Base-by-base conservation (phyloP, 129 eudicot species). In the Glebionis coronaria region DNA sequence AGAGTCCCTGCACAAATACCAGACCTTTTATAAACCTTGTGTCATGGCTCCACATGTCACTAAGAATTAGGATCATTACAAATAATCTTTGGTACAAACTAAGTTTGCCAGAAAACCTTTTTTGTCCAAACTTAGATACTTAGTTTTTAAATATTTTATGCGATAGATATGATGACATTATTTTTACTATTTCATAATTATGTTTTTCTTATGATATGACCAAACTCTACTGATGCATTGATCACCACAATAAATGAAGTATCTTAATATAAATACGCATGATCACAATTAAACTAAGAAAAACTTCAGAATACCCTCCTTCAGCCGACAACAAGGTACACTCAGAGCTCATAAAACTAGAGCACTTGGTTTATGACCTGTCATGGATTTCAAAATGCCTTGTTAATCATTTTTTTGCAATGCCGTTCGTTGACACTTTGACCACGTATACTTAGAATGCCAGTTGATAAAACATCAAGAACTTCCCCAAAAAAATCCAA, bases 401-500 rank as follows among this genome's bases (percentile, higher is more conserved):
- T 79, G 84, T 77, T 91, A 95, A 76, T 91, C 97, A 76, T 81
- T 85, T 78, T 70, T 91, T 91, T 91, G 27, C 97, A 84, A 60
- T 91, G 95, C 78, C 85, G 90, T 9, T 91, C 97, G 56, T 77
- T 76, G 40, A 81, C 82, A 83, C 81, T 91, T 67, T 91, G 97
- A 69, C 93, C 88, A 56, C 93, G 95, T 63, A 74, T 66, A 66
- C 85, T 91, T 38, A 91, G 82, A 23, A 87, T 82, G 10, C 93
- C 90, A 63, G 95, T 95, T 70, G 83, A 74, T 61, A 91, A 66
- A 4, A 84, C 82, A 81, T 87, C 97, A 67, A 87, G 35, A 61
- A 91, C 82, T 79, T 91, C 97, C 29, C 97, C 97, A 77, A 81
- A 79, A 19, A 93, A 85, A 83, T 91, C 97, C 85, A 91, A 79